phyloP scores from a whole-genome alignment of 2,329 filamentous ascomycete species.

The Elsinoe arachidis region DNA sequence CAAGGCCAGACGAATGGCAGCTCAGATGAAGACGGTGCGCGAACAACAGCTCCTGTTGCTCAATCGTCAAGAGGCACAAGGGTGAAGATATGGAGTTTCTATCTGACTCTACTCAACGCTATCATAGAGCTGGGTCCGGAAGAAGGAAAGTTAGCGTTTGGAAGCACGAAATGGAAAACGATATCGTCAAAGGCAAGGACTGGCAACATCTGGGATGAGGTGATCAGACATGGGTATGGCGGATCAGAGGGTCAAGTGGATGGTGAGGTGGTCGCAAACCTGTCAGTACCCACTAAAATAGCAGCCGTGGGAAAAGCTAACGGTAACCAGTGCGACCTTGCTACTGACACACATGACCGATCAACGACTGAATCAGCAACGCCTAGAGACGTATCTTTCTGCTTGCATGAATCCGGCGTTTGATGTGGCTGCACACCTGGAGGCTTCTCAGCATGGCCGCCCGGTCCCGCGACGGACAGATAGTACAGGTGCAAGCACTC shows the following conservation, averaged over 20 bases:
- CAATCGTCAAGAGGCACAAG: constrained; percentile 71
- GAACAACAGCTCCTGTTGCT: constrained; percentile 58
- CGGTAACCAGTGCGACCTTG: constrained; percentile 63
- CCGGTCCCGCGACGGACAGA: constrained; percentile 19
- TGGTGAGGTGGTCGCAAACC: constrained; percentile 82
- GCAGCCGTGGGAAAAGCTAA: constrained; percentile 10
- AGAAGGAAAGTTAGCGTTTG: constrained; percentile 83
- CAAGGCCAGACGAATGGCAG: constrained; percentile 32
- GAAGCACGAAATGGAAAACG: constrained; percentile 72
- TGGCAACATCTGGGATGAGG: constrained; percentile 89
- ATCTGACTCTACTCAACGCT: constrained; percentile 85
- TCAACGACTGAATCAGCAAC: constrained; percentile 75
- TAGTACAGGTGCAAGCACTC: constrained; percentile 55
- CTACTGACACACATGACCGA: constrained; percentile 81
- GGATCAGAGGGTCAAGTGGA: constrained; percentile 86
- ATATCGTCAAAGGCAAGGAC: constrained; percentile 78
- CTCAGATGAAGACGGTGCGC: constrained; percentile 34
- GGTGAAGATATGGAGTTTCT: constrained; percentile 96
- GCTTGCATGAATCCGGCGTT: constrained; percentile 64
- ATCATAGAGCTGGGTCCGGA: constrained; percentile 82
- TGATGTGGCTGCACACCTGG: constrained; percentile 57
- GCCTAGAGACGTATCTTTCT: constrained; percentile 81
- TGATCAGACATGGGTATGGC: constrained; percentile 78
- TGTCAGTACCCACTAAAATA: constrained; percentile 47
- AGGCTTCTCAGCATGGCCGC: constrained; percentile 30